phyloP scores from a whole-genome alignment of 805 yeast species.

The Suhomyces sp. region DNA sequence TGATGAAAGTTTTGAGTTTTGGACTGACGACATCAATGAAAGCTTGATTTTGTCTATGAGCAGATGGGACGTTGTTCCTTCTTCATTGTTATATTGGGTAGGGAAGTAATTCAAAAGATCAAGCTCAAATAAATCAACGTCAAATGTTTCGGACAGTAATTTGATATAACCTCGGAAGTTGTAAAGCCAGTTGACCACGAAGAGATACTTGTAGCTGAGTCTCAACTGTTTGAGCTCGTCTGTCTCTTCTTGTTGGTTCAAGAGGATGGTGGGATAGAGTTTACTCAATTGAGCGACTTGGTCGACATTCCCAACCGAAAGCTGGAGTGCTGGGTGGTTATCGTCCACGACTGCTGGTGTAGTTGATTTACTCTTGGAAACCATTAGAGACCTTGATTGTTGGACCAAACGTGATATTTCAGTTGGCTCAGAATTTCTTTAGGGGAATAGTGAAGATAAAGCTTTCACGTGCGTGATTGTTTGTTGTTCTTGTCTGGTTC shows the following conservation, averaged over 20 bases:
- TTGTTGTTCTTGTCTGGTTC: too few relatives aligned
- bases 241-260: constrained; percentile 12
- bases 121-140: constrained; percentile 60
- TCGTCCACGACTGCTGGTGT: constrained; percentile 4
- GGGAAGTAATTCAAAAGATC: constrained; percentile 44
- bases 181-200: constrained; percentile 55
- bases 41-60: constrained; percentile 45
- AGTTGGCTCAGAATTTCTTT: too few relatives aligned
- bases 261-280: constrained; percentile 11
- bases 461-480: too few relatives aligned
- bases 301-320: constrained; percentile 12
- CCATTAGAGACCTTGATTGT: too few relatives aligned
- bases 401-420: too few relatives aligned
- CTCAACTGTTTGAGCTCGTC: constrained; percentile 13
- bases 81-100: constrained; percentile 7
- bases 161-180: constrained; percentile 52
- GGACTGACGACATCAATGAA: constrained; percentile 41
- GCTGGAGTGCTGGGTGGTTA: constrained; percentile 2
- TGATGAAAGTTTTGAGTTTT: constrained; percentile 33
- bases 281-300: constrained; percentile 12
- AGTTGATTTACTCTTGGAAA: constrained; percentile 7
- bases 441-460: too few relatives aligned
- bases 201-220: constrained; percentile 18
- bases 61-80: constrained; percentile 1
- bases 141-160: constrained; percentile 52